Base-by-base conservation (phyloP, 768 basidiomycete genomes). In the Lanmaoa rubissima region DNA sequence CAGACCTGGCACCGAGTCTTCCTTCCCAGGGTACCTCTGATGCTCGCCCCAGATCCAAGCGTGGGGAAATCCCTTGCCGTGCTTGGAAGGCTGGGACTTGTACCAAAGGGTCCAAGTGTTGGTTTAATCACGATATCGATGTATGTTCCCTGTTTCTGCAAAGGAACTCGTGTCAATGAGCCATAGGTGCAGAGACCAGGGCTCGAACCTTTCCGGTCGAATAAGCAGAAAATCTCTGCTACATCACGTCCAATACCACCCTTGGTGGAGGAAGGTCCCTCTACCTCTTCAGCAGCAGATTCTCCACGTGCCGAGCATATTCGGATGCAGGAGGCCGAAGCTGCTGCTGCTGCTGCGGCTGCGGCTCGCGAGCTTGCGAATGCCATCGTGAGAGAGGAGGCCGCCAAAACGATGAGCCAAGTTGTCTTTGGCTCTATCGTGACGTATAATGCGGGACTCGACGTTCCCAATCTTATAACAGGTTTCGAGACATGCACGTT, bases 401-500 rank as follows among this genome's bases (percentile, higher is more conserved):
- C 81, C 5, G 61, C 71, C 4, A 72, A 72, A 46, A 76, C 74
- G 2, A 72, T 77, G 12, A 78, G 70, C 52, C 74, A 74, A 48
- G 58, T 80, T n/a, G 76, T 82, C 16, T 72, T 73, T 19, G 78
- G 77, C 8, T 78, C 75, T 43, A 69, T 84, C 41, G 77, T 81
- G 19, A 80, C 80, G 3, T 84, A 74, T 41, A 73, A 73, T 31
- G 77, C 81, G 3, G 84, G 84, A 6, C 64, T 82, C 36, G 69
- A 76, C n/a, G 70, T 86, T 39, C 68, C 67, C 39, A 64, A 71
- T 34, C 58, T 83, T 32, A 65, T 81, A 28, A 73, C 78, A 17
- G 82, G 81, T 5, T 84, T 82, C 58, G 81, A 86, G 41, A 76
- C 79, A 7, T 81, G 79, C 61, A 73, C 74, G 11, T 65, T 86